These are phyloP conservation scores for Alliaria petiolata DNA, from an alignment of 345 rosid genomes.

Conservation along the genomic window DNA sequence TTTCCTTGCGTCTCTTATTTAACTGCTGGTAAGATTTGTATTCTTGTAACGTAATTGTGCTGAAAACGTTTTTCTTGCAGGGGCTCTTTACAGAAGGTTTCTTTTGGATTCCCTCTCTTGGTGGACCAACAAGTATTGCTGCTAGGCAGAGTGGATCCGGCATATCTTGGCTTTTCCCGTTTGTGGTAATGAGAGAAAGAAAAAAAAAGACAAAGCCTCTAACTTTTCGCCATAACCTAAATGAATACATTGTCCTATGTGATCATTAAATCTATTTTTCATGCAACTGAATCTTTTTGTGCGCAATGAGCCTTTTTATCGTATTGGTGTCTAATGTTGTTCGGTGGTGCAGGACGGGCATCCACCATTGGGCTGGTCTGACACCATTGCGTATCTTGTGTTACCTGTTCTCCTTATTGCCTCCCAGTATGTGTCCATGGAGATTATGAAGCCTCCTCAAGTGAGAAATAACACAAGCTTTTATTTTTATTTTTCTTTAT, in stretches of 20 bases:
- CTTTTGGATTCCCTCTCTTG: slow-evolving; percentile 97
- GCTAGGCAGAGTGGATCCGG: slow-evolving; percentile 98
- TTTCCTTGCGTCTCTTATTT: neutral
- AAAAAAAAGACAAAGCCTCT: too few species aligned
- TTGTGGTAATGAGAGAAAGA: slow-evolving; percentile 65
- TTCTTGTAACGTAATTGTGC: slow-evolving; percentile 4
- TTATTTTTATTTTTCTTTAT: neutral
- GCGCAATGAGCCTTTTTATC: neutral
- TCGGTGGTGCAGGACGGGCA: slow-evolving; percentile 94
- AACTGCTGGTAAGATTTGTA: neutral
- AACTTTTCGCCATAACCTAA: neutral
- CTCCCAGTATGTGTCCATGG: slow-evolving; percentile 94
- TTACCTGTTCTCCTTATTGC: slow-evolving; percentile 86
- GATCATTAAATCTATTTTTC: neutral
- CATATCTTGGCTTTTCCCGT: slow-evolving; percentile 92
- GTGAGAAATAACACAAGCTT: slow-evolving; percentile 39
- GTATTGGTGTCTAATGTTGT: slow-evolving; percentile 9
- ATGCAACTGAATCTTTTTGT: neutral
- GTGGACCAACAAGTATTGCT: slow-evolving; percentile 94
- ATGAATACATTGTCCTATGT: neutral
- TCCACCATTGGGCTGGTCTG: slow-evolving; percentile 94
- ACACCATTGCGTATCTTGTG: slow-evolving; percentile 94
- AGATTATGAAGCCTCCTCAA: slow-evolving; percentile 99
- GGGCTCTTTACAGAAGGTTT: slow-evolving; percentile 92
- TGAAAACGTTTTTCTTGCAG: slow-evolving; percentile 36